These are phyloP conservation scores for Phytophthora citrophthora DNA, from an alignment of 352 stramenopile genomes.

Conservation along the genomic window DNA sequence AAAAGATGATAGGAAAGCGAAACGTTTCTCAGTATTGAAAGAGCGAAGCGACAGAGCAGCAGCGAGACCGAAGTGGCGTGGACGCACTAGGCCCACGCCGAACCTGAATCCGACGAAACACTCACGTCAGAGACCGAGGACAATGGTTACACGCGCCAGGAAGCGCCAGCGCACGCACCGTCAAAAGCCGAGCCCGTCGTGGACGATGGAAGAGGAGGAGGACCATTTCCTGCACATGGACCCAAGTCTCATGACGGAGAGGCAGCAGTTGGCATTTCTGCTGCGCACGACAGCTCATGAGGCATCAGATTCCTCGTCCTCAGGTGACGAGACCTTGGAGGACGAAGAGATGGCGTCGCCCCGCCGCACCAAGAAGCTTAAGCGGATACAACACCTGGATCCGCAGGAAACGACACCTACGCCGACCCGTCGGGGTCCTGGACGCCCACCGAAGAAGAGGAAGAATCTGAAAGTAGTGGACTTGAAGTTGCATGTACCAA, in stretches of 20 bases:
- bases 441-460: constrained; percentile 32
- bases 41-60: constrained; percentile 5
- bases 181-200: neutral
- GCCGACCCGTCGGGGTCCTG: constrained; percentile 22
- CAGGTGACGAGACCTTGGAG: constrained; percentile 37
- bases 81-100: constrained; percentile 7
- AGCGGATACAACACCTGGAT: constrained; percentile 13
- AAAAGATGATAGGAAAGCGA: constrained; percentile 12
- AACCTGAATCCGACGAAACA: constrained; percentile 14
- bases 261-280: constrained; percentile 80
- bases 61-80: neutral
- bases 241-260: constrained; percentile 80
- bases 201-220: constrained; percentile 26
- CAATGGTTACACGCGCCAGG: constrained; percentile 25
- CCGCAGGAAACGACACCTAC: neutral
- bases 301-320: constrained; percentile 36
- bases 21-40: constrained; percentile 28
- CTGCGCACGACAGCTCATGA: constrained; percentile 71
- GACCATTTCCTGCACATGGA: constrained; percentile 43
- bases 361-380: constrained; percentile 23
- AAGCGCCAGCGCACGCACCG: constrained; percentile 28
- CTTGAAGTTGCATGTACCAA: constrained; percentile 15
- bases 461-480: constrained; percentile 21
- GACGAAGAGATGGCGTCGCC: constrained; percentile 21
- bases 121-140: constrained; percentile 6